Conservation (phyloP, 2,329 filamentous ascomycete species). For the Beauveria sp. region DNA sequence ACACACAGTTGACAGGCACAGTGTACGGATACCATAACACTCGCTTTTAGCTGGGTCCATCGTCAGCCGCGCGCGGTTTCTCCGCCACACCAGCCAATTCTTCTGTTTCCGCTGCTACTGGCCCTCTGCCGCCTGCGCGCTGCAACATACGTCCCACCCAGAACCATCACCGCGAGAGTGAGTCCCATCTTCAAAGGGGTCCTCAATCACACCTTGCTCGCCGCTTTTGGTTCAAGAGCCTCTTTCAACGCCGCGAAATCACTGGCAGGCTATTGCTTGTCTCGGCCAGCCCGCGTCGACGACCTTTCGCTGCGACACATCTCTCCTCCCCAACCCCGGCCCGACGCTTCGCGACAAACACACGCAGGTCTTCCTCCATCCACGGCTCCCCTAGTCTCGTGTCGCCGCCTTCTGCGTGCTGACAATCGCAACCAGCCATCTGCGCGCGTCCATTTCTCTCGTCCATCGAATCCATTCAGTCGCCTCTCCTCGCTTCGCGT, state of each 20-base stretch:
- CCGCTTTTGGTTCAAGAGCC: background rate
- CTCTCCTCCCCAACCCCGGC: background rate
- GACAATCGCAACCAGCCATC: background rate
- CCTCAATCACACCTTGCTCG: background rate
- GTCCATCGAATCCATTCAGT: background rate
- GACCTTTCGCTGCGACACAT: background rate
- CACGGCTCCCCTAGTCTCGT: background rate
- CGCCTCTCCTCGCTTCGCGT: background rate
- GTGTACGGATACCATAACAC: no score
- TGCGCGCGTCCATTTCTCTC: background rate
- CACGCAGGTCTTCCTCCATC: background rate
- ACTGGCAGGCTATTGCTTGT: background rate
- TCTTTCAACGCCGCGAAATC: background rate
- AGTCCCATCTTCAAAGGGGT: background rate
- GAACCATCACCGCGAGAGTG: background rate
- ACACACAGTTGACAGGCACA: no score
- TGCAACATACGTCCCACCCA: slow-evolving; percentile 5
- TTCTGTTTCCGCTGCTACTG: background rate
- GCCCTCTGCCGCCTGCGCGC: background rate
- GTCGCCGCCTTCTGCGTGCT: background rate
- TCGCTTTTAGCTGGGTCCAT: background rate
- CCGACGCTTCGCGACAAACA: slow-evolving; percentile 7
- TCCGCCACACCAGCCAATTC: slow-evolving; percentile 4
- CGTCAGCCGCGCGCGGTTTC: slow-evolving; percentile 9
- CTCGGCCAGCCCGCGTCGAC: no score